phyloP scores from a whole-genome alignment of 2,329 filamentous ascomycete genomes.

The Tolypocladium ophioglossoides region DNA sequence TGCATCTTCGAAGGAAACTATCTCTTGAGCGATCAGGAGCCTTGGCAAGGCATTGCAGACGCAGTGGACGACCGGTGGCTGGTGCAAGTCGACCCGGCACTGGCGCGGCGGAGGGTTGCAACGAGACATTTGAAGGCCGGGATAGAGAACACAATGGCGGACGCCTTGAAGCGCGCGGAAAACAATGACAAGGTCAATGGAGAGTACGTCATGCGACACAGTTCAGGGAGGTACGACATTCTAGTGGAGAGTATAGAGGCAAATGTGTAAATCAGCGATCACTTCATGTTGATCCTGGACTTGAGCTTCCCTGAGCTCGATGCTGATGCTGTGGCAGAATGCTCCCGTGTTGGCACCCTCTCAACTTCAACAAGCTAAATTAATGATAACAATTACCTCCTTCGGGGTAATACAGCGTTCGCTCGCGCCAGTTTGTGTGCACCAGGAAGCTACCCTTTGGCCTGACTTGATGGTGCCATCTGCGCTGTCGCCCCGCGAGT shows the following conservation, averaged over 20 bases:
- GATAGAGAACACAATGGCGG: constrained; percentile 44
- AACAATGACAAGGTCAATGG: constrained; percentile 83
- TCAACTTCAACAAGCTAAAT: too few species aligned
- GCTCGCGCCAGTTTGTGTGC: neutral
- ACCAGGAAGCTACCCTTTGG: neutral
- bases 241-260: constrained; percentile 16
- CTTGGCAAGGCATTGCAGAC: constrained; percentile 20
- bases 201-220: constrained; percentile 49
- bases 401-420: neutral
- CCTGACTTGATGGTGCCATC: too few species aligned
- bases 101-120: constrained; percentile 26
- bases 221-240: constrained; percentile 14
- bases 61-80: constrained; percentile 31
- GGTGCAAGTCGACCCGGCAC: constrained; percentile 23
- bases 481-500: neutral
- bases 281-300: neutral
- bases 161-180: constrained; percentile 56
- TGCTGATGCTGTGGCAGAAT: too few species aligned
- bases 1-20: constrained; percentile 65
- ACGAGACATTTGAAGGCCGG: constrained; percentile 25
- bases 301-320: too few species aligned
- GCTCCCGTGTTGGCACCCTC: too few species aligned
- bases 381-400: too few species aligned
- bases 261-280: neutral
- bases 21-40: constrained; percentile 16